Conservation (phyloP, 2,329 filamentous ascomycete species). For the Alternaria postmessia region DNA sequence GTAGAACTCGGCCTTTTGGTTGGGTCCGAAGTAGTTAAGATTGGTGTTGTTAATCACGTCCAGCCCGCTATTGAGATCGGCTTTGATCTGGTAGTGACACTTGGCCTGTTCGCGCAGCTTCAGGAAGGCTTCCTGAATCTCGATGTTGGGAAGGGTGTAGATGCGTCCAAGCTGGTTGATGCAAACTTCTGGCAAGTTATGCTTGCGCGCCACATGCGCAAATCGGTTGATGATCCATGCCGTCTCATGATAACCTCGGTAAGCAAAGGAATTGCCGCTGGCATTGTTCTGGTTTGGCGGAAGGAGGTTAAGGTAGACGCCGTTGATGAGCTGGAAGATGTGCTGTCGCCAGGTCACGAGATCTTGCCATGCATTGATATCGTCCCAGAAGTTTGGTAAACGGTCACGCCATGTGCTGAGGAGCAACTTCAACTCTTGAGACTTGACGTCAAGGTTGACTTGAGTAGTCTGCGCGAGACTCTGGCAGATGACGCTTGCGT, state of each 20-base stretch:
- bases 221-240: slow-evolving; percentile 99
- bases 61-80: slow-evolving; percentile 88
- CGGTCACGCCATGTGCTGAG: slow-evolving; percentile 95
- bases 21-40: slow-evolving; percentile 93
- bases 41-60: slow-evolving; percentile 99
- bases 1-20: slow-evolving; percentile 99
- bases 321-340: slow-evolving; percentile 97
- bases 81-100: slow-evolving; percentile 95
- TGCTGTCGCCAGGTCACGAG: slow-evolving; percentile 99
- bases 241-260: slow-evolving; percentile 96
- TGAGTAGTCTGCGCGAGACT: slow-evolving; percentile 87
- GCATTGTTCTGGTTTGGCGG: slow-evolving; percentile 78
- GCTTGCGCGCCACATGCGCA: slow-evolving; percentile 95
- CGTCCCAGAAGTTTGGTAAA: slow-evolving; percentile 97
- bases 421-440: slow-evolving; percentile 91
- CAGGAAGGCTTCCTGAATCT: slow-evolving; percentile 98
- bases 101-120: slow-evolving; percentile 99
- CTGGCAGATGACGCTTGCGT: slow-evolving; percentile 94
- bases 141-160: slow-evolving; percentile 98
- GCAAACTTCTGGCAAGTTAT: slow-evolving; percentile 95
- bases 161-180: slow-evolving; percentile 97
- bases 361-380: slow-evolving; percentile 99
- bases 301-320: slow-evolving; percentile 85
- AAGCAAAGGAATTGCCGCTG: slow-evolving; percentile 91
- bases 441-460: slow-evolving; percentile 89